These are phyloP conservation scores for Yarrowia keelungensis DNA, from an alignment of 805 yeast species.

Conservation along the genomic window DNA sequence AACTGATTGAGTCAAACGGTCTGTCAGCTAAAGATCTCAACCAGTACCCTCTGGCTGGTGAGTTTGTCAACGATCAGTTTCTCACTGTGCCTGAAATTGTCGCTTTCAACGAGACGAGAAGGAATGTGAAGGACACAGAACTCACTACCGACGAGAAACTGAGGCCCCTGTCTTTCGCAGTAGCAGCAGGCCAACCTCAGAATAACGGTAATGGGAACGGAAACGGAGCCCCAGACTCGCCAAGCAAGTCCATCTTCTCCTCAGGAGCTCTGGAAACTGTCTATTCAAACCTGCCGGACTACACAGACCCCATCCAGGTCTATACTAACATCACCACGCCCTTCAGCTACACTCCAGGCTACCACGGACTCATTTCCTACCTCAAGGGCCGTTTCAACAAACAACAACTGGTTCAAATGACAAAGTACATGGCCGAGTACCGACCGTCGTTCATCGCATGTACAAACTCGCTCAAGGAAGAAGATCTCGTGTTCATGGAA, in stretches of 20 bases:
- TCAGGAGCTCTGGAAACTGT: slow-evolving; percentile 23
- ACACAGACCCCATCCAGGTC: slow-evolving; percentile 48
- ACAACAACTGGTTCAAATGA: slow-evolving; percentile 76
- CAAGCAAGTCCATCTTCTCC: slow-evolving; percentile 23
- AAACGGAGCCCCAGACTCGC: slow-evolving; percentile 26
- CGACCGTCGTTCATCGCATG: slow-evolving; percentile 94
- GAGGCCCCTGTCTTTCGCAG: slow-evolving; percentile 13
- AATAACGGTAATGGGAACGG: slow-evolving; percentile 24
- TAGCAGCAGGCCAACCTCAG: slow-evolving; percentile 15
- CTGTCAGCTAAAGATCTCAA: slow-evolving; percentile 13
- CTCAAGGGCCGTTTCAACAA: slow-evolving; percentile 73
- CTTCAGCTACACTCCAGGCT: slow-evolving; percentile 89
- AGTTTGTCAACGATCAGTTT: slow-evolving; percentile 19
- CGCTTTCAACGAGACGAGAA: slow-evolving; percentile 7
- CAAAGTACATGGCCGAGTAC: slow-evolving; percentile 86
- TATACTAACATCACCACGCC: slow-evolving; percentile 78
- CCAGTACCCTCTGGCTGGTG: slow-evolving; percentile 7
- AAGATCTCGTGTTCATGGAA: slow-evolving; percentile 92
- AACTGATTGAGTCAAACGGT: slow-evolving; percentile 28
- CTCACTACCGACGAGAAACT: slow-evolving; percentile 23
- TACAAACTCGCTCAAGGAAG: slow-evolving; percentile 84
- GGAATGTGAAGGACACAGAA: slow-evolving; percentile 12
- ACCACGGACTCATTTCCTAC: slow-evolving; percentile 79
- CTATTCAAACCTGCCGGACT: slow-evolving; percentile 30
- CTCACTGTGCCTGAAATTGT: slow-evolving; percentile 26